phyloP scores from a whole-genome alignment of 148 eudicot genomes.

The Hydrangea macrophylla region DNA sequence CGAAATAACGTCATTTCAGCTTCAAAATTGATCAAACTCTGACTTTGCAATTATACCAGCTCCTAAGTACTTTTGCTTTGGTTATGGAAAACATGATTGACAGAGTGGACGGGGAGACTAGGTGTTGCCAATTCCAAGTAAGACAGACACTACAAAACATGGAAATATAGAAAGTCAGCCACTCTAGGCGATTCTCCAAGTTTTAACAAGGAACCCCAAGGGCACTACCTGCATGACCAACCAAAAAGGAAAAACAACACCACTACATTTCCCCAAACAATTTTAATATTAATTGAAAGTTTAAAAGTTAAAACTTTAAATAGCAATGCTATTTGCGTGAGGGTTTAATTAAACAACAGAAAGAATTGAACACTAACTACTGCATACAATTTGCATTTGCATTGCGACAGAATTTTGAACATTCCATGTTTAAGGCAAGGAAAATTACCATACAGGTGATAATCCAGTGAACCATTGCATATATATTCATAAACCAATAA shows the following conservation, averaged over 20 bases:
- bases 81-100: not conserved
- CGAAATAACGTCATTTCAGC: not conserved
- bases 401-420: not conserved
- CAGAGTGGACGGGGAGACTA: not conserved
- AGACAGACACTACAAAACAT: not conserved
- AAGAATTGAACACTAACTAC: not conserved
- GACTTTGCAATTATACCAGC: not conserved
- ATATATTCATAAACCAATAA: conserved; percentile 45
- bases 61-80: not conserved
- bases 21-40: not conserved
- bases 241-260: not conserved
- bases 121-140: not conserved
- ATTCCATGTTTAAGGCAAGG: not conserved
- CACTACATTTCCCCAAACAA: not conserved
- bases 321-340: not conserved
- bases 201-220: too few relatives aligned
- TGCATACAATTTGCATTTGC: not conserved
- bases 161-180: not conserved
- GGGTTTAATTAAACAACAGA: not conserved
- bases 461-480: conserved; percentile 47
- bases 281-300: not conserved
- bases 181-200: not conserved
- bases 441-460: conserved; percentile 43
- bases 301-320: not conserved
- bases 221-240: too few relatives aligned